A percentile compares a stretch with the other conserved stretches of the same genome.
Evolutionary conservation across 1,284 basidiomycete genomes (phyloP).

Genomic region (Trametes pubescens): DNA sequence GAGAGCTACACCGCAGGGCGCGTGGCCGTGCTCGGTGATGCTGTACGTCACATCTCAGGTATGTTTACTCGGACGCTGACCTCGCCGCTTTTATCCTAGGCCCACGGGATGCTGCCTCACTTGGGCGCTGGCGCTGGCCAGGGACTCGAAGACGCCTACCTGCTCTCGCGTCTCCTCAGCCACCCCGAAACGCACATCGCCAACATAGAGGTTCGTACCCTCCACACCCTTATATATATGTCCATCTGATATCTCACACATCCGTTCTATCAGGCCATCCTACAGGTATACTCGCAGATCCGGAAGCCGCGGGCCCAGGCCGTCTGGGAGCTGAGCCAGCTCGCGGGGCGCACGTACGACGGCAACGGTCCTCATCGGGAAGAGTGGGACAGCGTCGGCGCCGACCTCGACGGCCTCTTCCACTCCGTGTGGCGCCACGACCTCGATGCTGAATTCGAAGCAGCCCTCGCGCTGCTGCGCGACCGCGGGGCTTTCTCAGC

Average conservation of each 20-base stretch:
- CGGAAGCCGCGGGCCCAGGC: slow-evolving; percentile 57
- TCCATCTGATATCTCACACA: too few species aligned
- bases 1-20: slow-evolving; percentile 54
- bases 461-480: slow-evolving; percentile 39
- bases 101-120: slow-evolving; percentile 67
- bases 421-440: slow-evolving; percentile 60
- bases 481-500: slow-evolving; percentile 35
- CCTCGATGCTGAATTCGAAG: slow-evolving; percentile 47
- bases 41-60: slow-evolving; percentile 47
- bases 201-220: slow-evolving; percentile 54
- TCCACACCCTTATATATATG: too few species aligned
- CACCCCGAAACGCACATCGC: slow-evolving; percentile 51
- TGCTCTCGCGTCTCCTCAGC: slow-evolving; percentile 58
- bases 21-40: slow-evolving; percentile 66
- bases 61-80: not conserved
- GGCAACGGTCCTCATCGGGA: slow-evolving; percentile 34
- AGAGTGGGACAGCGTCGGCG: slow-evolving; percentile 31
- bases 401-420: slow-evolving; percentile 51
- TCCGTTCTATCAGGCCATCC: slow-evolving; percentile 44
- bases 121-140: slow-evolving; percentile 69
- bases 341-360: slow-evolving; percentile 47
- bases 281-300: slow-evolving; percentile 53
- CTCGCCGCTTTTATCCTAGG: slow-evolving; percentile 40
- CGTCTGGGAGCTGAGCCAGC: slow-evolving; percentile 50
- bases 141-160: slow-evolving; percentile 66